These are phyloP conservation scores for Ophiostoma quercus DNA, from an alignment of 2,329 filamentous ascomycete species.

Conservation along the genomic window DNA sequence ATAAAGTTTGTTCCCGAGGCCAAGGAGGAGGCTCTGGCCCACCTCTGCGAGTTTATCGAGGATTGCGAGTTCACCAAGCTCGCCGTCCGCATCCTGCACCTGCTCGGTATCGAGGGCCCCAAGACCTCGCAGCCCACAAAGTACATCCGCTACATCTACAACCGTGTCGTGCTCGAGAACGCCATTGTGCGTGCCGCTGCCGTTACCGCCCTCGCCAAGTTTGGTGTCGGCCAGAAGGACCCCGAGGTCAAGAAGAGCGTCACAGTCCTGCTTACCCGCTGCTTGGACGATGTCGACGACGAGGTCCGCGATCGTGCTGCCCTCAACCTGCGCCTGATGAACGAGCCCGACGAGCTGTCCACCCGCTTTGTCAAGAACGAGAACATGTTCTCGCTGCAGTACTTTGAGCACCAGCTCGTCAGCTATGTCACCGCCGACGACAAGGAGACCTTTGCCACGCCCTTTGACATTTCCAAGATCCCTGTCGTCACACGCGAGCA, in stretches of 20 bases:
- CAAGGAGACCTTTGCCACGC: slow-evolving; percentile 72
- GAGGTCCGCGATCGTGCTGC: slow-evolving; percentile 95
- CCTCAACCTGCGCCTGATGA: slow-evolving; percentile 86
- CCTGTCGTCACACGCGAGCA: slow-evolving; percentile 94
- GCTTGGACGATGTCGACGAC: slow-evolving; percentile 93
- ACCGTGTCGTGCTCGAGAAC: slow-evolving; percentile 94
- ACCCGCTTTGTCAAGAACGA: slow-evolving; percentile 91
- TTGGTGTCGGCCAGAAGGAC: slow-evolving; percentile 94
- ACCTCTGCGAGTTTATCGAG: slow-evolving; percentile 98
- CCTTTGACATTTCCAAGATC: slow-evolving; percentile 87
- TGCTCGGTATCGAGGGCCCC: slow-evolving; percentile 89
- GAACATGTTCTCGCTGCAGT: slow-evolving; percentile 89
- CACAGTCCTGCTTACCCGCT: slow-evolving; percentile 83
- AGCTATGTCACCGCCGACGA: slow-evolving; percentile 95
- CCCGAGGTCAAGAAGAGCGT: slow-evolving; percentile 96
- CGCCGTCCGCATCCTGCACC: slow-evolving; percentile 87
- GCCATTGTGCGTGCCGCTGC: slow-evolving; percentile 91
- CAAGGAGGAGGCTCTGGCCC: slow-evolving; percentile 75
- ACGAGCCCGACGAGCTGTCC: slow-evolving; percentile 82
- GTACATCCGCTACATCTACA: slow-evolving; percentile 99
- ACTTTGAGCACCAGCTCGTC: slow-evolving; percentile 94
- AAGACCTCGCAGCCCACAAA: slow-evolving; percentile 95
- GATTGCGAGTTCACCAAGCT: slow-evolving; percentile 99
- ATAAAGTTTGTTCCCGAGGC: slow-evolving; percentile 97
- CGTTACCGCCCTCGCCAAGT: slow-evolving; percentile 92